Evolutionary conservation across 495 filamentous ascomycete genomes (phyloP), one percentile per base, ranked within the genome.

Genomic region (Aspergillus avenaceus): DNA sequence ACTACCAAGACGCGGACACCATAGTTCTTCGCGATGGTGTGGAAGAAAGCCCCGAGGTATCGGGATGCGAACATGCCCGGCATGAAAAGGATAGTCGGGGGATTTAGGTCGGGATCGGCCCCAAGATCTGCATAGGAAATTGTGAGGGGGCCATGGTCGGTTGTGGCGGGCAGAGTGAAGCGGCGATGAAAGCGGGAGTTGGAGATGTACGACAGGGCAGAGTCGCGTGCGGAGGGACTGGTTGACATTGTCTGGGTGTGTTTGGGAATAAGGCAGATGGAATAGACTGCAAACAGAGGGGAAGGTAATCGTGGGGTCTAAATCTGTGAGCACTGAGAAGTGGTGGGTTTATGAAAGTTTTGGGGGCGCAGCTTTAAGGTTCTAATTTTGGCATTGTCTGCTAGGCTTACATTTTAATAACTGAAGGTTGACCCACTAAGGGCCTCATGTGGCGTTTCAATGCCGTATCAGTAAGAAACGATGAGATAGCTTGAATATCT

Each of bases 21-120:
- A 0, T 53, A 24, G n/a, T 50, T 59, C 27, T 67, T 55, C 27
- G 66, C 66, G 9, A 69, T 49, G 0, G 47, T 26, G 42, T 69
- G 64, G 24, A 62, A 29, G 3, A 43, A 53, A 25, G 66, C 43
- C n/a, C 58, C 61, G 1, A 57, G 12, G 44, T 66, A 70, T 11
- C 66, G 63, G 9, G 64, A 66, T 8, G 62, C 59, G 38, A 66
- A 68, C 66, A 70, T 70, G 22, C 66, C 66, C 2, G 64, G 63
- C 19, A 68, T 49, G 18, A 61, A 62, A 5, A 70, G 48, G n/a
- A 70, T 41, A 1, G 49, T 53, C 11, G 34, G 34, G 4, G 34
- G 14, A 21, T 9, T 38, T 6, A 63, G 61, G 2, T 52, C 50
- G 0, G 38, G 45, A 1, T 12, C 9, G 25, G 37, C 32, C n/a